phyloP scores from a whole-genome alignment of 306 rosid species.

The Prunus salicina region DNA sequence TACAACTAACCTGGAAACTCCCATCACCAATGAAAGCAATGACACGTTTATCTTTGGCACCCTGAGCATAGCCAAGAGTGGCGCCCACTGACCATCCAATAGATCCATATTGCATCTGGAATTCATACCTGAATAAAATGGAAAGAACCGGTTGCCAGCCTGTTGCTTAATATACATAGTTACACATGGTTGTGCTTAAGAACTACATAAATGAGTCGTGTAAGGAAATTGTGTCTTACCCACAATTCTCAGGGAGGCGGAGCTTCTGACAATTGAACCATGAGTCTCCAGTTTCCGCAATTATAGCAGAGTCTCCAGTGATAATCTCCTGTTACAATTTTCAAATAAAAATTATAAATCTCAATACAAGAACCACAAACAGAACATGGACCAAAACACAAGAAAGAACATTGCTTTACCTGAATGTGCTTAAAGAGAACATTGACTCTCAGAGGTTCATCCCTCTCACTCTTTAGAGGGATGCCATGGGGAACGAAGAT shows the following conservation, averaged over 20 bases:
- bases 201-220: not conserved
- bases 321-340: conserved; percentile 53
- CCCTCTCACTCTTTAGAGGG: conserved; percentile 48
- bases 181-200: not conserved
- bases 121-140: conserved; percentile 63
- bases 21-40: conserved; percentile 92
- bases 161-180: not conserved
- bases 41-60: conserved; percentile 65
- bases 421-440: conserved; percentile 77
- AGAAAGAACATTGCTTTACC: conserved; percentile 23
- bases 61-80: conserved; percentile 90
- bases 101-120: conserved; percentile 97
- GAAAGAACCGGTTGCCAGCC: conserved; percentile 11
- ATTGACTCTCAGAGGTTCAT: conserved; percentile 74
- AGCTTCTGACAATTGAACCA: conserved; percentile 97
- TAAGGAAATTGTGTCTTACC: conserved; percentile 31
- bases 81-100: conserved; percentile 97
- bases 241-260: conserved; percentile 71
- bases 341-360: not conserved
- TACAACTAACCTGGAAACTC: conserved; percentile 75
- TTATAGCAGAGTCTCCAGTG: conserved; percentile 55
- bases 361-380: not conserved
- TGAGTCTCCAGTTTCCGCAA: conserved; percentile 89
- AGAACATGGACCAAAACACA: not conserved
- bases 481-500: conserved; percentile 66